A percentile compares a stretch with the other conserved stretches of the same genome.
phyloP scores from a whole-genome alignment of 169 alveolate genomes.

The Plasmodium fragile region DNA sequence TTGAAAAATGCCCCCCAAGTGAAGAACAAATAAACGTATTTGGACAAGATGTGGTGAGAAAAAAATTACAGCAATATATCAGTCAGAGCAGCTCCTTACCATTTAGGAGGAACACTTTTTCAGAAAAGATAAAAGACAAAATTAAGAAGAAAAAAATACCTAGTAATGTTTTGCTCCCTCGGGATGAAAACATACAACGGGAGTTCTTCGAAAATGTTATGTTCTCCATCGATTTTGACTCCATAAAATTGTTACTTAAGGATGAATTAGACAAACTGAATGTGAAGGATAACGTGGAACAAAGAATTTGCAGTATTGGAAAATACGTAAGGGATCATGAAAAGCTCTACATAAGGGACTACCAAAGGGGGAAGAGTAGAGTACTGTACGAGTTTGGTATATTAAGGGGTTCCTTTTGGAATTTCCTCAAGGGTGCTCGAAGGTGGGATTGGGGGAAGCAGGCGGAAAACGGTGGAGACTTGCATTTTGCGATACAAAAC shows the following conservation, averaged over 20 bases:
- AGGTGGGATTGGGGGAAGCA: background rate
- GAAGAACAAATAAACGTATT: slow-evolving; percentile 14
- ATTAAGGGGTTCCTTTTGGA: background rate
- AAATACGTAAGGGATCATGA: slow-evolving; percentile 25
- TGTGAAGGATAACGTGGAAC: slow-evolving; percentile 1
- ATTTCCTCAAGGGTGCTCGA: background rate
- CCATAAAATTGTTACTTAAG: background rate
- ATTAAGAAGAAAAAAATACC: background rate
- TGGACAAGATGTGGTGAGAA: slow-evolving; percentile 11
- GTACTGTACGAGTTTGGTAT: background rate
- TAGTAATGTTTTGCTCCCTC: slow-evolving; percentile 8
- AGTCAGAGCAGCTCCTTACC: slow-evolving; percentile 19
- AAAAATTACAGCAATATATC: slow-evolving; percentile 17
- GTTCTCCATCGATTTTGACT: slow-evolving; percentile 13
- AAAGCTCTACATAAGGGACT: slow-evolving; percentile 11
- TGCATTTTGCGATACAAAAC: background rate
- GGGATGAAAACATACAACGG: slow-evolving; percentile 26
- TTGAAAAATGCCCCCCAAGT: slow-evolving; percentile 3
- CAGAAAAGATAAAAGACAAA: slow-evolving; percentile 12
- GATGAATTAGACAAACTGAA: slow-evolving; percentile 43
- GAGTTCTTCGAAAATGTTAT: slow-evolving; percentile 31
- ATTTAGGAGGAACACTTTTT: background rate
- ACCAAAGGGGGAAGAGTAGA: background rate
- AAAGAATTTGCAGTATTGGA: slow-evolving; percentile 13
- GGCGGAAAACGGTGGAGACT: background rate